Evolutionary conservation across 495 filamentous ascomycete species (phyloP).

Genomic region (Podospora fimiseda): DNA sequence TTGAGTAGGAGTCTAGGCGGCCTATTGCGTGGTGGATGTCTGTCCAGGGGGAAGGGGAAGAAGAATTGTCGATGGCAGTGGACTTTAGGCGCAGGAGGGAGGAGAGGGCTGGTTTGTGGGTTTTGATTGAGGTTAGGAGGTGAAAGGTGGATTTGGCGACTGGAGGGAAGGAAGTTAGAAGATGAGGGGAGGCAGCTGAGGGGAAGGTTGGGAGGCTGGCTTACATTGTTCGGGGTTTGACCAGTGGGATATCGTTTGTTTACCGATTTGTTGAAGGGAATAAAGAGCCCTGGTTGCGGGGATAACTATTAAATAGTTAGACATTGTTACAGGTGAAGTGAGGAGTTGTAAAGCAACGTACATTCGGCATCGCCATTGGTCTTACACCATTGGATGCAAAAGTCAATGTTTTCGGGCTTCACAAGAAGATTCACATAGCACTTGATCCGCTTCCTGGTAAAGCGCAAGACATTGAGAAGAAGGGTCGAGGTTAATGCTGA

Average conservation of each 20-base stretch:
- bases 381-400: neutral
- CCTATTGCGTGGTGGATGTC: conserved; percentile 11
- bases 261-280: no score
- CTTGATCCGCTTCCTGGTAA: neutral
- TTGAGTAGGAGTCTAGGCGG: conserved; percentile 16
- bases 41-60: conserved; percentile 8
- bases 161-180: no score
- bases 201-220: no score
- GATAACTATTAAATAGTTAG: no score
- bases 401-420: fast-evolving
- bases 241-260: no score
- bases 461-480: neutral
- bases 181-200: no score
- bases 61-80: neutral
- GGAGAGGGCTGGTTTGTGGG: neutral
- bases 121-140: neutral
- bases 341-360: neutral
- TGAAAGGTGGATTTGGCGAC: neutral
- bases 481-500: neutral
- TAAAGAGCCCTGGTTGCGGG: no score
- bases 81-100: conserved; percentile 3
- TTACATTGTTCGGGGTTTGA: no score
- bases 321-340: no score
- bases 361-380: neutral
- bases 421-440: neutral